Percentiles rank a stretch among this genome's conserved stretches.
phyloP scores from a whole-genome alignment of 331 rosid species.

The Pyrus hybrid region DNA sequence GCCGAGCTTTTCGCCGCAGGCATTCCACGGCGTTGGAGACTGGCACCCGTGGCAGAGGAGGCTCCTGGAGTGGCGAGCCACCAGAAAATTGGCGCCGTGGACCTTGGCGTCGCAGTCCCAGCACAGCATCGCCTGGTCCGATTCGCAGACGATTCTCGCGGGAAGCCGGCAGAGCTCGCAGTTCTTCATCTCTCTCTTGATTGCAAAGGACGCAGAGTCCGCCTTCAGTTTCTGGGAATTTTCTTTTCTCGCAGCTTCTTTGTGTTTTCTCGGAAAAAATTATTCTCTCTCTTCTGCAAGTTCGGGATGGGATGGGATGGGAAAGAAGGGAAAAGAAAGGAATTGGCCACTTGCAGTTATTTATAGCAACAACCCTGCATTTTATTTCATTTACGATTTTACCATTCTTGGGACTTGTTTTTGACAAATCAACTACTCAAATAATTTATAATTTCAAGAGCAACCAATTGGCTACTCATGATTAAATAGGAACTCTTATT shows the following conservation, averaged over 20 bases:
- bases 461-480: too few species aligned
- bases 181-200: constrained; percentile 32
- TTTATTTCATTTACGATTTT: constrained; percentile 14
- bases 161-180: constrained; percentile 61
- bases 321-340: background rate
- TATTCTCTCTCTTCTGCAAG: background rate
- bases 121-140: constrained; percentile 69
- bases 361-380: constrained; percentile 11
- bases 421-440: background rate
- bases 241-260: background rate
- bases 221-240: background rate
- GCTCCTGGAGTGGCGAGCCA: constrained; percentile 52
- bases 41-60: constrained; percentile 72
- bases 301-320: background rate
- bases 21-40: constrained; percentile 63
- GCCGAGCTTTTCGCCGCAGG: constrained; percentile 58
- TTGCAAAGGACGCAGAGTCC: background rate
- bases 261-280: background rate
- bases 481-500: background rate
- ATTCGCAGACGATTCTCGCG: constrained; percentile 59
- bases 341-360: background rate
- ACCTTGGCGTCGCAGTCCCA: constrained; percentile 79
- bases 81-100: constrained; percentile 70
- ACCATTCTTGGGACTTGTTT: background rate
- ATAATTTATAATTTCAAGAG: background rate